A percentile compares a stretch with the other conserved stretches of the same genome.
Conservation (phyloP, 2,329 filamentous ascomycete genomes). For the Pyricularia grisea region DNA sequence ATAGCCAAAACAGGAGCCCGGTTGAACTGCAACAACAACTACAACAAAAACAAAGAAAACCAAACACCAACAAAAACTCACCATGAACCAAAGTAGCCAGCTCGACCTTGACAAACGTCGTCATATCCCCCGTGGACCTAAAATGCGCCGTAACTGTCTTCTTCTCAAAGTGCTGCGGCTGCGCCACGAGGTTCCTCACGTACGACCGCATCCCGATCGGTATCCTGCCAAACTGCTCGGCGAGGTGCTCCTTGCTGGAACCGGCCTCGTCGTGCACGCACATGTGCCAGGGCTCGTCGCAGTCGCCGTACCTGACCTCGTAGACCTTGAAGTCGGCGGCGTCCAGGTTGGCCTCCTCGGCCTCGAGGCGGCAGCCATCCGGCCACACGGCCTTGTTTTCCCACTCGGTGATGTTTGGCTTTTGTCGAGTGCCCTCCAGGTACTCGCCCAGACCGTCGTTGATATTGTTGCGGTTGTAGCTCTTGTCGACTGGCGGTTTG, state of each 20-base stretch:
- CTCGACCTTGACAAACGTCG: background rate
- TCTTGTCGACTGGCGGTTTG: background rate
- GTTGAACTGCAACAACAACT: too few relatives aligned
- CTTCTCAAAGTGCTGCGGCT: background rate
- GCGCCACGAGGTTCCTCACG: background rate
- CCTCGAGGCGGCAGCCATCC: background rate
- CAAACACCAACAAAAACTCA: background rate
- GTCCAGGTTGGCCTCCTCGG: background rate
- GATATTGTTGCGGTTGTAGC: background rate
- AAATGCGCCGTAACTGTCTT: background rate
- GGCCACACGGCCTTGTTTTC: background rate
- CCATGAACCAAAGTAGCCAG: background rate
- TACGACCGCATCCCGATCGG: background rate
- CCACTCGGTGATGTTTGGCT: background rate
- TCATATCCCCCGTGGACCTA: background rate
- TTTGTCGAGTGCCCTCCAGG: background rate
- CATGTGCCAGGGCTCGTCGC: background rate
- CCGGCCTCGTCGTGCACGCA: background rate
- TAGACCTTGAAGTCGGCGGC: background rate
- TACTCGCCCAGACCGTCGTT: background rate
- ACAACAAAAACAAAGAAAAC: too few relatives aligned
- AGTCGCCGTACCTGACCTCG: background rate
- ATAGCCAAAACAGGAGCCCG: too few relatives aligned
- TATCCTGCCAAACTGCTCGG: background rate
- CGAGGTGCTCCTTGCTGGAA: background rate